Evolutionary conservation across 352 stramenopile genomes (phyloP).

Genomic region (Lagenidium giganteum): DNA sequence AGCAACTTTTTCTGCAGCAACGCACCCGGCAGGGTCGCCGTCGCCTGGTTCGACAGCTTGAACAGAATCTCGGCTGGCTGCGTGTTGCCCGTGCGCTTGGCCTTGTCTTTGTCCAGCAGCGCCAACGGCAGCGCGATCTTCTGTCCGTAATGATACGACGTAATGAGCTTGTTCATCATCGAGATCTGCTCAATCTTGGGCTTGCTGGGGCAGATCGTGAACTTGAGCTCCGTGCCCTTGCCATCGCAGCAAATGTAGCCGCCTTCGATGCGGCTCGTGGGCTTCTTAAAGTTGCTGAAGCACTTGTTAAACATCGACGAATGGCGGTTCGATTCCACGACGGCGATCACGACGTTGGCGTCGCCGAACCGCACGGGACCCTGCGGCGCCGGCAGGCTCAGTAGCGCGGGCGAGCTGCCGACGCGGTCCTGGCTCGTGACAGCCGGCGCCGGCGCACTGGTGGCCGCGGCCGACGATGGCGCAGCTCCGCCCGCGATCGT

Average conservation of each 20-base stretch:
- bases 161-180: constrained; percentile 84
- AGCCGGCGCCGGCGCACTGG: too few species aligned
- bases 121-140: constrained; percentile 72
- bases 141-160: constrained; percentile 77
- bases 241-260: constrained; percentile 87
- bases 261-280: constrained; percentile 67
- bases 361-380: constrained; percentile 63
- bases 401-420: not conserved
- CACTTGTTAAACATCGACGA: constrained; percentile 82
- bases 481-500: not conserved
- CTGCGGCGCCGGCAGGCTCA: constrained; percentile 4
- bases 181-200: constrained; percentile 78
- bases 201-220: constrained; percentile 51
- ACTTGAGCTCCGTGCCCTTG: constrained; percentile 68
- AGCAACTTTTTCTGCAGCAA: constrained; percentile 56
- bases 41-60: constrained; percentile 52
- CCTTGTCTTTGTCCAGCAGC: constrained; percentile 41
- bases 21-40: constrained; percentile 37
- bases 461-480: constrained; percentile 8
- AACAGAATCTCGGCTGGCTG: constrained; percentile 64
- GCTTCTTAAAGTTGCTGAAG: constrained; percentile 85
- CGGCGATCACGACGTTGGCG: constrained; percentile 58
- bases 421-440: constrained; percentile 14
- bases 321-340: constrained; percentile 80
- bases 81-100: constrained; percentile 23